Evolutionary conservation across 768 basidiomycete genomes (phyloP).

Genomic region (Lactifluus volemus): DNA sequence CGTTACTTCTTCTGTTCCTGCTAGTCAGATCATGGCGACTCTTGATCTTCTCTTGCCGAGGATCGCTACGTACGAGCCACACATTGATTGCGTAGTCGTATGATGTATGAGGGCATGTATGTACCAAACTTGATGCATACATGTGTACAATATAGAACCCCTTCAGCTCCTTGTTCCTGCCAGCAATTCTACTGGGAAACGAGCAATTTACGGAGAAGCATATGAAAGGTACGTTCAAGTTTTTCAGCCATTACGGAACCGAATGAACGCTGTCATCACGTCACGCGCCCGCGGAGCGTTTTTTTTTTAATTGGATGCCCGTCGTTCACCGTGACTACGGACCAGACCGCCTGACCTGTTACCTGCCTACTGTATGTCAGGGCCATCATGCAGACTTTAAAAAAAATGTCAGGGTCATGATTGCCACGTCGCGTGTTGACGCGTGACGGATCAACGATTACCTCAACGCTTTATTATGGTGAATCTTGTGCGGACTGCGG

Average conservation of each 20-base stretch:
- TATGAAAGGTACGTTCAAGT: not conserved
- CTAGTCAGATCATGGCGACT: slow-evolving; percentile 10
- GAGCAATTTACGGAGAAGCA: not conserved
- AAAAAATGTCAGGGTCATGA: too few relatives aligned
- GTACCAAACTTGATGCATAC: not conserved
- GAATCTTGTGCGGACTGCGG: too few relatives aligned
- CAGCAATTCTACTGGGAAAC: not conserved
- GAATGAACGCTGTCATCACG: too few relatives aligned
- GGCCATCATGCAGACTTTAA: too few relatives aligned
- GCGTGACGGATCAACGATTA: too few relatives aligned
- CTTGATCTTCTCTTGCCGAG: not conserved
- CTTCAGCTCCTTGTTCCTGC: not conserved
- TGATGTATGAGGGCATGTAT: not conserved
- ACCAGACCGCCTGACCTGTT: too few relatives aligned
- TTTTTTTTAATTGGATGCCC: too few relatives aligned
- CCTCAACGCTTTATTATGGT: too few relatives aligned
- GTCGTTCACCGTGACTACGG: too few relatives aligned
- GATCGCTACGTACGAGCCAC: slow-evolving; percentile 3
- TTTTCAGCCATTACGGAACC: not conserved
- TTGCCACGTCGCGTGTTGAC: too few relatives aligned
- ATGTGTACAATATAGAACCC: not conserved
- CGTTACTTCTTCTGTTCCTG: not conserved
- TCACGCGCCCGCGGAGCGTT: too few relatives aligned
- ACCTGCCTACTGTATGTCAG: too few relatives aligned
- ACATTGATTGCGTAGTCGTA: slow-evolving; percentile 15